Conservation (phyloP, 2,329 filamentous ascomycete genomes). For the Talaromyces amestolkiae region DNA sequence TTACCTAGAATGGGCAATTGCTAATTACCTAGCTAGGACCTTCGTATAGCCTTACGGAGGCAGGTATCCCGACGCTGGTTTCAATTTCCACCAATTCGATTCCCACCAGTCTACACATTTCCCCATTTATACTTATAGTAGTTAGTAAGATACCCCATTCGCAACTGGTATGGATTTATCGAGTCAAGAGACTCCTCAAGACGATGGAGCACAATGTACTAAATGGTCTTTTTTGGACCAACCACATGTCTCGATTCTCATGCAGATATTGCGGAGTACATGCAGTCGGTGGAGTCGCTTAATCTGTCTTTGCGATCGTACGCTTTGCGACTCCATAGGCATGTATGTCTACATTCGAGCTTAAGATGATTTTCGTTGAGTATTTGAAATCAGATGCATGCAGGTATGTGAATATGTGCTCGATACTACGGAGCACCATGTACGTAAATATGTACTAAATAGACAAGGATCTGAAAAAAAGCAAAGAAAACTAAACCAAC, state of each 20-base stretch:
- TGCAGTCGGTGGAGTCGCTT: background rate
- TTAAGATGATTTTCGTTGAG: too few relatives aligned
- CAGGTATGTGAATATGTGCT: too few relatives aligned
- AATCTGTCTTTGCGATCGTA: background rate
- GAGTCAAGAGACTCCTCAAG: background rate
- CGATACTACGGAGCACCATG: background rate
- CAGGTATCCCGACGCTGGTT: background rate
- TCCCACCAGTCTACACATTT: too few relatives aligned
- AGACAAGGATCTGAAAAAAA: background rate
- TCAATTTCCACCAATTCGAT: background rate
- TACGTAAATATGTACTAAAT: background rate
- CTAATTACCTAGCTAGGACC: background rate
- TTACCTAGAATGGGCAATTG: background rate
- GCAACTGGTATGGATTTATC: too few relatives aligned
- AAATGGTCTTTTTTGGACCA: background rate
- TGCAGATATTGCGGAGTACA: slow-evolving; percentile 5
- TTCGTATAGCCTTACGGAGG: background rate
- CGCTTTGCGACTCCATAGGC: background rate
- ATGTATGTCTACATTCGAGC: background rate
- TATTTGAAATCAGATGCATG: too few relatives aligned
- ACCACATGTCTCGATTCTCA: background rate
- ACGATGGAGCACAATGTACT: background rate
- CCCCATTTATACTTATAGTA: background rate
- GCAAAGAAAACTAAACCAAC: slow-evolving; percentile 2
- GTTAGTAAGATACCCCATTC: too few relatives aligned